Conservation (phyloP, 192 early-diverging fungal genomes). For the Entomortierella parvispora region DNA sequence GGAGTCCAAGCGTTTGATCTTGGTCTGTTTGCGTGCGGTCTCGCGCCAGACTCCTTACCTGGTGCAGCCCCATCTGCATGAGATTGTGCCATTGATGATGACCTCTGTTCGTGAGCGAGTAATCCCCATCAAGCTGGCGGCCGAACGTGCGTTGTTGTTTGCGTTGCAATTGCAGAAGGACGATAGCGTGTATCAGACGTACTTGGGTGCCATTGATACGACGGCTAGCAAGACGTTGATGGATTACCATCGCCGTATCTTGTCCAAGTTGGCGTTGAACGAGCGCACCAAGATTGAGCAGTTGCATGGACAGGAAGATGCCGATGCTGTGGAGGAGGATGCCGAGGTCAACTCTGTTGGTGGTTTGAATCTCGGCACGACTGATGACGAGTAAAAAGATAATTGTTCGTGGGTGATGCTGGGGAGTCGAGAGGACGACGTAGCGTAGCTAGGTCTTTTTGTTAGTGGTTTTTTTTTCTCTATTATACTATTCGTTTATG, state of each 20-base stretch:
- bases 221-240: slow-evolving; percentile 56
- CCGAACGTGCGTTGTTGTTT: slow-evolving; percentile 83
- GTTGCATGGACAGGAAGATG: slow-evolving; percentile 43
- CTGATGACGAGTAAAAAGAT: slow-evolving; percentile 32
- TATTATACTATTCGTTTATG: not conserved
- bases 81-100: slow-evolving; percentile 76
- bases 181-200: slow-evolving; percentile 51
- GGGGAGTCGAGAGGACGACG: not conserved
- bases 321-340: slow-evolving; percentile 52
- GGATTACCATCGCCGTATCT: slow-evolving; percentile 72
- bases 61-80: slow-evolving; percentile 60
- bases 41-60: slow-evolving; percentile 55
- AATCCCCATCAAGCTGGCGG: slow-evolving; percentile 86
- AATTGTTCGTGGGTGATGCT: not conserved
- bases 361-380: slow-evolving; percentile 28
- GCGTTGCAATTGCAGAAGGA: slow-evolving; percentile 71
- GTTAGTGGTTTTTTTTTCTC: not conserved
- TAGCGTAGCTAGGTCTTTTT: not conserved
- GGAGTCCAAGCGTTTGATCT: slow-evolving; percentile 55
- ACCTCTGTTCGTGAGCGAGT: slow-evolving; percentile 79
- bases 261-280: slow-evolving; percentile 56
- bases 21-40: slow-evolving; percentile 48
- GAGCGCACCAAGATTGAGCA: slow-evolving; percentile 47
- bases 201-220: slow-evolving; percentile 57
- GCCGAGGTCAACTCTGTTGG: slow-evolving; percentile 45